Evolutionary conservation across 2,329 filamentous ascomycete species (phyloP).

Genomic region (Aspergillus intermedius): DNA sequence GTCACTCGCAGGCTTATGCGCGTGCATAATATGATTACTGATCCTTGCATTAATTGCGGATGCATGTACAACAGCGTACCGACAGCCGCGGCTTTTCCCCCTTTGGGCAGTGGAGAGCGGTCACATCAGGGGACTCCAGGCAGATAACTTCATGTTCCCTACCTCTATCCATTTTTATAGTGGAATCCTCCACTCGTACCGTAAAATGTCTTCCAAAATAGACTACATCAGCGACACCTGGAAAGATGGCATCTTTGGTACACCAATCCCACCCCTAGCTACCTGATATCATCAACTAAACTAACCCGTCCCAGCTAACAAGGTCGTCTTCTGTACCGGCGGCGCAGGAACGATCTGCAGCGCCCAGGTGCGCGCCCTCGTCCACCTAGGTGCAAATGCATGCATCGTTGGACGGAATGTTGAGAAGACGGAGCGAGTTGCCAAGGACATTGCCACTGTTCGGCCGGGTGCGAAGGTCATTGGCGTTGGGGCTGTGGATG

Average conservation of each 20-base stretch:
- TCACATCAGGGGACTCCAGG: neutral
- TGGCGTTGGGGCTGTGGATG: constrained; percentile 69
- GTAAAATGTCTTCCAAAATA: constrained; percentile 59
- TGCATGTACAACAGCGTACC: neutral
- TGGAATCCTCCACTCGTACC: neutral
- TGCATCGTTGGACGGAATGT: constrained; percentile 88
- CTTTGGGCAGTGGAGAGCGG: neutral
- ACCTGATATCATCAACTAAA: constrained; percentile 5
- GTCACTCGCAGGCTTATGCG: no score
- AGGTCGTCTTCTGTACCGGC: constrained; percentile 91
- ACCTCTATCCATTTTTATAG: neutral
- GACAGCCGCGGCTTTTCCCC: neutral
- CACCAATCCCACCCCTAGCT: constrained; percentile 13
- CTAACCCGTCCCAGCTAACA: constrained; percentile 54
- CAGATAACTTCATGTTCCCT: neutral
- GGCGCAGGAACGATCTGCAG: constrained; percentile 92
- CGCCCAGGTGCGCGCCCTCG: constrained; percentile 84
- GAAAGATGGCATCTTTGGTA: constrained; percentile 82
- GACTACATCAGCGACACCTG: constrained; percentile 77
- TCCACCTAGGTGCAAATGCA: constrained; percentile 84
- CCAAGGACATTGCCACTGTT: constrained; percentile 73
- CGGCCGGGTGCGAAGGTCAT: constrained; percentile 76
- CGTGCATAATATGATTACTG: neutral
- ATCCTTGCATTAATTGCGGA: neutral
- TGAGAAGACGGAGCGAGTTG: constrained; percentile 76